Base-by-base conservation (phyloP, 176 grass and related monocot genomes). In the Luzula sylvatica region DNA sequence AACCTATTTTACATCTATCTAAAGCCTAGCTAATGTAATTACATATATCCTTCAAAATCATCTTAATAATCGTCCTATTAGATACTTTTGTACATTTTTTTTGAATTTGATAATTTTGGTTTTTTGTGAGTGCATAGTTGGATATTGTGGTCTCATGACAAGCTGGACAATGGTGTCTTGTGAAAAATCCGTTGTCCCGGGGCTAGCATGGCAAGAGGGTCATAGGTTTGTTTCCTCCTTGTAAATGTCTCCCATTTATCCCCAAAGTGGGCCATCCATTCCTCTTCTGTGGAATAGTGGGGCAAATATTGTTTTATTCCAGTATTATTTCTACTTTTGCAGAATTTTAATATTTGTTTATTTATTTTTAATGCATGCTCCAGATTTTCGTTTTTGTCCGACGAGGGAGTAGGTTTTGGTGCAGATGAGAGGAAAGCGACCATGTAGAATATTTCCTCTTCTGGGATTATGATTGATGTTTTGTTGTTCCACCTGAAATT, bases 181-280 rank as follows among this genome's bases (percentile, higher is more conserved):
- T 75, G 63, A 72, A 89, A 96, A 75, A 96, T 86, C 70, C 74
- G 58, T 50, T 96, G 90, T 50, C 90, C 90, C 5, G 90, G 90
- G 38, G 84, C 81, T 52, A 96, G 81, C 67, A 96, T 96, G 14
- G 80, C 74, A 59, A 86, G 54, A 30, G 90, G 90, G 75, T 89
- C 90, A 52, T 96, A 96, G 29, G 29, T 57, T 40, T 67, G 55
- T 65, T 98, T 98, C 55, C 85, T 90, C 55, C 65, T 69, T 42
- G 62, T 65, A 77, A 98, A 98, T 69, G 61, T 87, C 69, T 83
- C 86, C 92, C 92, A 98, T 42, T 75, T 83, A 44, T 58, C 86
- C 19, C 92, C 92, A 65, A 90, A 98, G 86, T 98, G 92, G 68
- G 71, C 59, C 72, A 63, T 86, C 92, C 92, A 90, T 72, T 98